Base-by-base conservation (phyloP, 169 alveolate species). In the Nephromyces sp. region DNA sequence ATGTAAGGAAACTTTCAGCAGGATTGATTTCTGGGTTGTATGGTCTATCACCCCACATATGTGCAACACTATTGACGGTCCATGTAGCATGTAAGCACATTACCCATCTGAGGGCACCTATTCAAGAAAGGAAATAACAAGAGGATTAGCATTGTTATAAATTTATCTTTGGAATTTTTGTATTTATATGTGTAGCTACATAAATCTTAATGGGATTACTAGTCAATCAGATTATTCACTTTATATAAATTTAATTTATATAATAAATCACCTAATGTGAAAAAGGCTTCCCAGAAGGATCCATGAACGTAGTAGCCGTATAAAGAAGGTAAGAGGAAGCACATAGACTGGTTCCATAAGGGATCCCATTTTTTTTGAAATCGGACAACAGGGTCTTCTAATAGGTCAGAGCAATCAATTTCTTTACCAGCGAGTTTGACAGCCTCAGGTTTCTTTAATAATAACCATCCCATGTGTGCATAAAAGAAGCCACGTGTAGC, bases 391-490 rank as follows among this genome's bases (percentile, higher is more conserved):
- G 78, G 75, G 51, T 80, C 86, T 74, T 53, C 83, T 43, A 77
- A 57, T 31, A 77, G 35, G 65, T 77, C 83, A 52, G 61, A 68
- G 74, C 75, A 77, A 63, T 35, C 69, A 32, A 77, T 6, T 57
- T 77, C 78, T 15, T 34, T 35, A 0, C 75, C 75, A 52, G 81
- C 83, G 0, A 43, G 61, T 15, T 6, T 30, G 24, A 80, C 86
- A 30, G 57, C 66, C 27, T 63, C 74, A 22, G 82, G 80, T 69
- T 80, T 80, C 74, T 75, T 67, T 27, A 81, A 74, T 68, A 89
- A 85, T 74, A 89, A 74, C 94, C 94, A 89, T 52, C 94, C 94
- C 70, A 85, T 79, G 77, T 89, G 94, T 27, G 89, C 78, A 84
- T 80, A 86, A 82, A 84, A 89, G 72, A 87, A 84, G 6, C 94